These are phyloP conservation scores for Aspergillus sp. DNA, from an alignment of 2,329 filamentous ascomycete species.

Conservation along the genomic window DNA sequence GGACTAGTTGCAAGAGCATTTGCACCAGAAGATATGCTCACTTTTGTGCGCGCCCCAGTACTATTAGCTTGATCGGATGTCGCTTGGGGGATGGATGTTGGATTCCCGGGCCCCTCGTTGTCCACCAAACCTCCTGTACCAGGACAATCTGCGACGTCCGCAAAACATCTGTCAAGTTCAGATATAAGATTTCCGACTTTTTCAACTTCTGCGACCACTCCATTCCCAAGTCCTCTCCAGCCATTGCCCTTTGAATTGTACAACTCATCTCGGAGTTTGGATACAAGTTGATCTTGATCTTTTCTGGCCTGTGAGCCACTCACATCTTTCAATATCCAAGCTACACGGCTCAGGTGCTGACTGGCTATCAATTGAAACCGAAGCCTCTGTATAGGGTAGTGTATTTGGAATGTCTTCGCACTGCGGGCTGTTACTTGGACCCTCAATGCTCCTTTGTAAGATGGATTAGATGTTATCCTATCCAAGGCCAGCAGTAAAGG, in stretches of 20 bases:
- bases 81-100: neutral
- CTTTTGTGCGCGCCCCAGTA: neutral
- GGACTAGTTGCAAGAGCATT: neutral
- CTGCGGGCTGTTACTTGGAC: constrained; percentile 31
- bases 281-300: constrained; percentile 15
- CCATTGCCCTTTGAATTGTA: constrained; percentile 33
- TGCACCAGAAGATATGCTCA: neutral
- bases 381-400: constrained; percentile 28
- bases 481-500: constrained; percentile 35
- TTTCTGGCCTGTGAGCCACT: constrained; percentile 10
- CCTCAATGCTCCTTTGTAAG: constrained; percentile 15
- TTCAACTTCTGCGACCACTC: constrained; percentile 28
- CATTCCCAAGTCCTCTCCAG: constrained; percentile 37
- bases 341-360: constrained; percentile 20
- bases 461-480: constrained; percentile 23
- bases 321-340: constrained; percentile 34
- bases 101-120: neutral
- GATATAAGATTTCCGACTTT: constrained; percentile 28
- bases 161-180: constrained; percentile 26
- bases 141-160: constrained; percentile 1
- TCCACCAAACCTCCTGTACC: neutral
- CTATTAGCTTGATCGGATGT: neutral
- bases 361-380: constrained; percentile 27
- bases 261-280: constrained; percentile 25
- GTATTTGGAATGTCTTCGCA: constrained; percentile 30